Evolutionary conservation across 164 flowering plant species (phyloP), one percentile per base, ranked within the genome.

Genomic region (Sextonia rubra): DNA sequence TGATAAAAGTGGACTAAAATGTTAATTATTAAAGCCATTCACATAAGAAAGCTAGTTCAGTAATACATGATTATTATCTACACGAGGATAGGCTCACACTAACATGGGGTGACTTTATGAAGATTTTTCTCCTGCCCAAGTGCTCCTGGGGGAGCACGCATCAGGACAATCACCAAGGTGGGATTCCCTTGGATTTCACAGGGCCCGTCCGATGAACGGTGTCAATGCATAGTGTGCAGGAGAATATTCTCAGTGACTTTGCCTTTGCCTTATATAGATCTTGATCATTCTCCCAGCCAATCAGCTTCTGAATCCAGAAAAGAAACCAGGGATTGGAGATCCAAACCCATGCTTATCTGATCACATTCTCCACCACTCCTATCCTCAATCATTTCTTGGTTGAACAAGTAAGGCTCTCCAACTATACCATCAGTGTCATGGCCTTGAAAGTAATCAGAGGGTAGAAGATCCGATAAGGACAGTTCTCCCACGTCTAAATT

Each of bases 401-500:
- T 15, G 27, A 66, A 47, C 26, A 78, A 12, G 25, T 20, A 61
- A 23, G 70, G 29, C 2, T 58, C 58, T 1, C 3, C 64, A 27
- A 49, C 26, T 26, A 17, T 37, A 29, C 27, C 20, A 44, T 68
- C 66, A 25, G 20, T 4, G 11, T 27, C 15, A 30, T 56, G 11
- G 58, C 64, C 25, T 32, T 70, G 67, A 6, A 66, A 69, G 61
- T 80, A 76, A 25, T 78, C 74, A 2, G 63, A 17, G 17, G 76
- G 47, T 12, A 77, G 75, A 12, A 83, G 74, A 1, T 83, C 77
- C 1, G 82, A 75, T 6, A 77, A 3, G 20, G 65, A 69, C 8
- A 63, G 12, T 4, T 71, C 76, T 12, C 70, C 77, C 52, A 71
- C 62, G 29, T 69, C 74, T 4, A 81, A 52, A 63, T 75, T 77